Evolutionary conservation across 176 grass and related monocot species (phyloP).

Genomic region (Eragrostis curvula): DNA sequence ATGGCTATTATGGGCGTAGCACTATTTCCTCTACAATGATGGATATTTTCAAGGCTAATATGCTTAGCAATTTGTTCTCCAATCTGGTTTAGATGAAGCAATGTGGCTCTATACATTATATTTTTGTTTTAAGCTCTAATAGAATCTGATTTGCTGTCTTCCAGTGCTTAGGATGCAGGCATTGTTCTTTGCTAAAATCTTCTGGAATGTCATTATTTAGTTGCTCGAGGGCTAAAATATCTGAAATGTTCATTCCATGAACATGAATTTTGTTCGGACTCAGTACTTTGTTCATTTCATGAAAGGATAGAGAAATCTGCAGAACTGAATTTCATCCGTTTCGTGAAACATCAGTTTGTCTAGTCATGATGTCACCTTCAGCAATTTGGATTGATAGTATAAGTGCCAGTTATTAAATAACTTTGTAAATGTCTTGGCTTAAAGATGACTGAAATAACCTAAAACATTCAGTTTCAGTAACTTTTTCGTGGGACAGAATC

Average conservation of each 20-base stretch:
- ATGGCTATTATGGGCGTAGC: neutral
- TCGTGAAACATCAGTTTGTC: neutral
- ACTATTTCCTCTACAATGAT: neutral
- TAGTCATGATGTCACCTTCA: neutral
- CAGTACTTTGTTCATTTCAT: neutral
- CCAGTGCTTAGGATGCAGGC: neutral
- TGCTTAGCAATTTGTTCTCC: neutral
- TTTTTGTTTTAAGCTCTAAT: neutral
- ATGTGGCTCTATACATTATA: neutral
- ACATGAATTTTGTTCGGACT: neutral
- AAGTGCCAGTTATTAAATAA: neutral
- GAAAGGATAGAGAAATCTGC: neutral
- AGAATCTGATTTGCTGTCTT: constrained; percentile 2
- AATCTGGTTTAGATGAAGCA: neutral
- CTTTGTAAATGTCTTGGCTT: neutral
- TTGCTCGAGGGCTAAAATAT: neutral
- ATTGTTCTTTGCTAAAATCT: neutral
- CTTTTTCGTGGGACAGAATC: neutral
- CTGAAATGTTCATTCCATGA: neutral
- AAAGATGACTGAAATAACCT: neutral
- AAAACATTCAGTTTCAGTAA: neutral
- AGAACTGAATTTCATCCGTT: neutral
- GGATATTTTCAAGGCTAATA: neutral
- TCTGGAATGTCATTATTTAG: neutral
- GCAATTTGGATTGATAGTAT: neutral